A percentile compares a stretch with the other conserved stretches of the same genome.
Evolutionary conservation across 169 alveolate species (phyloP).

Genomic region (Plasmodium ovale): DNA sequence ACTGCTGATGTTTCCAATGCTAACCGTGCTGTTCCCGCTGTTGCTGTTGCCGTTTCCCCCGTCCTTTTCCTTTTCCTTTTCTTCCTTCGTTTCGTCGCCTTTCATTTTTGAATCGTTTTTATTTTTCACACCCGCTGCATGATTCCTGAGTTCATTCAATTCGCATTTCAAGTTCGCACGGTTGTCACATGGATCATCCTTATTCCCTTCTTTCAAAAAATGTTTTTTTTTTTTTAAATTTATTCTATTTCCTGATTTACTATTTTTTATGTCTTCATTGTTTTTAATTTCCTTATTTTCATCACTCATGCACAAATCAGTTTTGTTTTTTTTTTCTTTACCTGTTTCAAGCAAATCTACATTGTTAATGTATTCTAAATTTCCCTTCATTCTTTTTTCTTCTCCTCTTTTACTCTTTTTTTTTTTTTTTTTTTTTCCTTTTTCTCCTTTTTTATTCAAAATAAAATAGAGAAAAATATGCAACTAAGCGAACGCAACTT

Average conservation of each 20-base stretch:
- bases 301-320: conserved; percentile 13
- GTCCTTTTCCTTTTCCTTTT: not conserved
- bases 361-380: conserved; percentile 27
- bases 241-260: conserved; percentile 1
- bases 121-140: not conserved
- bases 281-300: conserved; percentile 23
- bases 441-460: not conserved
- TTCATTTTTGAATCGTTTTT: not conserved
- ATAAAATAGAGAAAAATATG: not conserved
- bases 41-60: not conserved
- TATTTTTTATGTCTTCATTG: conserved; percentile 24
- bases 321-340: conserved; percentile 17
- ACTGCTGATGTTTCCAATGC: not conserved
- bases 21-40: not conserved
- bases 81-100: conserved; percentile 10
- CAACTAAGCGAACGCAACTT: too few relatives aligned
- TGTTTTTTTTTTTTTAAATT: conserved; percentile 29
- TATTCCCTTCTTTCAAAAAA: conserved; percentile 11
- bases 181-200: not conserved
- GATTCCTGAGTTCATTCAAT: not conserved
- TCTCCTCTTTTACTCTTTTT: conserved; percentile 10
- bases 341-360: conserved; percentile 5
- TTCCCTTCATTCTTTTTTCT: conserved; percentile 46
- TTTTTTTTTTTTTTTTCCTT: conserved; percentile 4
- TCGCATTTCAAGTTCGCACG: not conserved